Evolutionary conservation across 805 yeast species (phyloP), one percentile per base, ranked within the genome.

Genomic region (Teunomyces pallodes): DNA sequence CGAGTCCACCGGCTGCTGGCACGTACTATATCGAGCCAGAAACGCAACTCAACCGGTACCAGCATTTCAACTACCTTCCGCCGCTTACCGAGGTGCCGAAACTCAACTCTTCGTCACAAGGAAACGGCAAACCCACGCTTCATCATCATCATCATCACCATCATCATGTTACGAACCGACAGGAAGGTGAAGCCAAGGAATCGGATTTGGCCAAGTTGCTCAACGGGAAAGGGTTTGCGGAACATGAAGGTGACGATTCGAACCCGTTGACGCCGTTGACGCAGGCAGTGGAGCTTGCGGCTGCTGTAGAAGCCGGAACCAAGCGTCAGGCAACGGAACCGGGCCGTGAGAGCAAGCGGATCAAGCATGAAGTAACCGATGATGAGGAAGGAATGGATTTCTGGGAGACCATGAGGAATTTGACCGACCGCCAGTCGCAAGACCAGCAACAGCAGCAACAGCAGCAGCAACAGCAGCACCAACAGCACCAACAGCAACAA

Each of bases 61-160:
- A 83, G 43, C 94, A 86, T 68, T 86, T 86, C 70, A 86, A 85
- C 61, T 85, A 84, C 56, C 66, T 86, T 24, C 89, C 91, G 10
- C 86, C 90, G 1, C 62, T 79, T 52, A 81, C 86, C 5, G 86
- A 83, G 51, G 86, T 82, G 43, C 94, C 92, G 0, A 84, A 82
- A 55, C 65, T 86, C 39, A 83, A 75, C 17, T 82, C 88, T 1
- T 82, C 87, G 0, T 72, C 69, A 24, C 35, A 31, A 76, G 20
- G 71, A 79, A 0, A 67, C 57, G 12, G 51, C 53, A 51, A 58
- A 31, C 31, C 54, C 16, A 52, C 57, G 9, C 63, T 54, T 17
- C 65, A 60, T 43, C 66, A 59, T 47, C 66, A 62, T 39, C 70
- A 66, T 36, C 70, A 65, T 33, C 65, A 63, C 42, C 67, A 61